A percentile compares a stretch with the other conserved stretches of the same genome.
Conservation (phyloP, 441 rosid genomes). For the Erodium moschatum region DNA sequence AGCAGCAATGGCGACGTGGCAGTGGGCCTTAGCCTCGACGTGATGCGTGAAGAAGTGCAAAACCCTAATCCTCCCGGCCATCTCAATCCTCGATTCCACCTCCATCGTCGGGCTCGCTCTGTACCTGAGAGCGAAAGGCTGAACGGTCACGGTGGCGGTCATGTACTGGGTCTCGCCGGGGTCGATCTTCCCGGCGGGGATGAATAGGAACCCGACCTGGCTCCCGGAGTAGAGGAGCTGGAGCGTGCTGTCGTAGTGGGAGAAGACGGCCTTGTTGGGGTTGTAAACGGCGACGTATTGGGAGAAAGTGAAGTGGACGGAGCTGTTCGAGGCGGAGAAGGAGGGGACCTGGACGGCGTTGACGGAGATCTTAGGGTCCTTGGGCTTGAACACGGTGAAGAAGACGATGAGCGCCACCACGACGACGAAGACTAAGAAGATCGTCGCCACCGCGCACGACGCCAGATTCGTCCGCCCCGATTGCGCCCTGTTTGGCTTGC, state of each 20-base stretch:
- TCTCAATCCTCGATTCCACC: conserved; percentile 65
- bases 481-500: conserved; percentile 28
- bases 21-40: conserved; percentile 48
- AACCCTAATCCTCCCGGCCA: conserved; percentile 82
- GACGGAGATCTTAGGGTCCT: conserved; percentile 78
- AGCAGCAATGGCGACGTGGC: conserved; percentile 58
- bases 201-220: conserved; percentile 87
- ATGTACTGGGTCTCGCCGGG: conserved; percentile 69
- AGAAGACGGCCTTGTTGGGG: conserved; percentile 69
- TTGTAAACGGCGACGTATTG: conserved; percentile 75
- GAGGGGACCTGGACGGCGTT: conserved; percentile 86
- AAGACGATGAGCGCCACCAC: conserved; percentile 55
- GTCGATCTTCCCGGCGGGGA: conserved; percentile 82
- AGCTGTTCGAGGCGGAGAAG: conserved; percentile 68
- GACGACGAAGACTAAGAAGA: conserved; percentile 61
- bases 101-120: conserved; percentile 73
- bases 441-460: conserved; percentile 73
- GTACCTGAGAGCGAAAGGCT: conserved; percentile 49
- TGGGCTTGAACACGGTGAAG: conserved; percentile 82
- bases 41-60: conserved; percentile 70
- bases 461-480: conserved; percentile 72
- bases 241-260: conserved; percentile 81
- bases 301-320: conserved; percentile 77
- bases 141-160: conserved; percentile 76
- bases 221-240: conserved; percentile 74